These are phyloP conservation scores for Moricandia moricandioides DNA, from an alignment of 345 rosid species.

Conservation along the genomic window DNA sequence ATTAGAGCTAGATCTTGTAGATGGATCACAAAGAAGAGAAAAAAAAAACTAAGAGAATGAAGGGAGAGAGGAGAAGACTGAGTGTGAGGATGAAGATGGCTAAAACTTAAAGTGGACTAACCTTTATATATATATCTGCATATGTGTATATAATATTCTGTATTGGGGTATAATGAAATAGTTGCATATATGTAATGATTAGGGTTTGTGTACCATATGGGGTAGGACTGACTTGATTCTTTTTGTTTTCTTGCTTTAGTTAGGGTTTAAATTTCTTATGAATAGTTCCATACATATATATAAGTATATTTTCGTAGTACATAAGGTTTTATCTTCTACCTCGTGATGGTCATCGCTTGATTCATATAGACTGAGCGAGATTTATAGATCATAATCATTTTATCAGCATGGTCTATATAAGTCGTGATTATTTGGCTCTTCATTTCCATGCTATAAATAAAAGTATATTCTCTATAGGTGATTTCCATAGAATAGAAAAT, in stretches of 20 bases:
- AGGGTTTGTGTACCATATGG: constrained; percentile 36
- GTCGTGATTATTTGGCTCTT: background rate
- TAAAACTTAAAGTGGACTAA: constrained; percentile 49
- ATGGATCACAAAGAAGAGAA: constrained; percentile 43
- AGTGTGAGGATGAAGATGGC: constrained; percentile 49
- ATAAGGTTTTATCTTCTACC: constrained; percentile 14
- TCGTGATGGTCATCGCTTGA: constrained; percentile 3
- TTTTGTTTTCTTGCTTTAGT: constrained; percentile 61
- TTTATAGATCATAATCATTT: background rate
- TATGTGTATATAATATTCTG: constrained; percentile 10
- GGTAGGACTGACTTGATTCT: constrained; percentile 42
- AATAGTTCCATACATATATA: constrained; percentile 1
- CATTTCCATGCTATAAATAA: background rate
- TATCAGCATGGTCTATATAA: background rate
- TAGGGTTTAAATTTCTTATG: constrained; percentile 22
- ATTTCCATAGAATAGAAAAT: background rate
- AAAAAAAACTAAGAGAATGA: constrained; percentile 36
- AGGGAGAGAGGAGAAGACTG: constrained; percentile 31
- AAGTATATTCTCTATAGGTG: background rate
- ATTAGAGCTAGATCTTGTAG: constrained; percentile 32
- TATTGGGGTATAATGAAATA: constrained; percentile 3
- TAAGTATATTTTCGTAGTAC: constrained; percentile 3
- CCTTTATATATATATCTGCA: constrained; percentile 49
- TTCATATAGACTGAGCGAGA: background rate
- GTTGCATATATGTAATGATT: constrained; percentile 34